Conservation (phyloP, 1,139 yeast genomes). For the Fermentozyma sake region DNA sequence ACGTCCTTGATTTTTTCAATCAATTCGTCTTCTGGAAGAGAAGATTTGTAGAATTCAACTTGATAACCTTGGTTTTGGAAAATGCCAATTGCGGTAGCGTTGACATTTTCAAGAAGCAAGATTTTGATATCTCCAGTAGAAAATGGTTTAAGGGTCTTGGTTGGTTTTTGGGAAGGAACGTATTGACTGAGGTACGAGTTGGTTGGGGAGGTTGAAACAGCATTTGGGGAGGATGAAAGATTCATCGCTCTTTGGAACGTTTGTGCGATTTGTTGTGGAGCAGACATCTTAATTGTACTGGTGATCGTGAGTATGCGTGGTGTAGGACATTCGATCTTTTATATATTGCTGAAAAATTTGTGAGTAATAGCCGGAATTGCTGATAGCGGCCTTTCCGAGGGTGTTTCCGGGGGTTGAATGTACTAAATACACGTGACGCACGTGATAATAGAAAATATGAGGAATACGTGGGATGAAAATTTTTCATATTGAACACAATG, state of each 20-base stretch:
- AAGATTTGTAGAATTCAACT: conserved; percentile 88
- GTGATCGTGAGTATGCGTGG: too few relatives aligned
- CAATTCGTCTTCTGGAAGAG: conserved; percentile 88
- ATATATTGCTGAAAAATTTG: too few relatives aligned
- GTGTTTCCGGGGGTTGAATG: too few relatives aligned
- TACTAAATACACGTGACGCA: too few relatives aligned
- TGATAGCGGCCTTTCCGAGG: too few relatives aligned
- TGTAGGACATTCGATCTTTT: too few relatives aligned
- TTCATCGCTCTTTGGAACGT: conserved; percentile 53
- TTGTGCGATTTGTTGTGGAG: conserved; percentile 65
- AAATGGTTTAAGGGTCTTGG: conserved; percentile 80
- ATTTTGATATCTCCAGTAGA: conserved; percentile 91
- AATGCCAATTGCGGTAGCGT: conserved; percentile 83
- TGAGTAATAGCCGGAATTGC: conserved; percentile 3
- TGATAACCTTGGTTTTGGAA: conserved; percentile 91
- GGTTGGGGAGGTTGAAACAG: conserved; percentile 74
- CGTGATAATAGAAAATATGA: too few relatives aligned
- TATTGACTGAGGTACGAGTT: conserved; percentile 47
- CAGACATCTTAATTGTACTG: conserved; percentile 41
- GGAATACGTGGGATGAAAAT: too few relatives aligned
- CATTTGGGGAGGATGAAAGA: conserved; percentile 56
- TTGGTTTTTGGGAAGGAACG: conserved; percentile 40
- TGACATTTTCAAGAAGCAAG: conserved; percentile 85
- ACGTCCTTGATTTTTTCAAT: conserved; percentile 91
- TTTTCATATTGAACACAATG: too few relatives aligned